Evolutionary conservation across 2,329 filamentous ascomycete species (phyloP).

Genomic region (Aspergillus puulaauensis): DNA sequence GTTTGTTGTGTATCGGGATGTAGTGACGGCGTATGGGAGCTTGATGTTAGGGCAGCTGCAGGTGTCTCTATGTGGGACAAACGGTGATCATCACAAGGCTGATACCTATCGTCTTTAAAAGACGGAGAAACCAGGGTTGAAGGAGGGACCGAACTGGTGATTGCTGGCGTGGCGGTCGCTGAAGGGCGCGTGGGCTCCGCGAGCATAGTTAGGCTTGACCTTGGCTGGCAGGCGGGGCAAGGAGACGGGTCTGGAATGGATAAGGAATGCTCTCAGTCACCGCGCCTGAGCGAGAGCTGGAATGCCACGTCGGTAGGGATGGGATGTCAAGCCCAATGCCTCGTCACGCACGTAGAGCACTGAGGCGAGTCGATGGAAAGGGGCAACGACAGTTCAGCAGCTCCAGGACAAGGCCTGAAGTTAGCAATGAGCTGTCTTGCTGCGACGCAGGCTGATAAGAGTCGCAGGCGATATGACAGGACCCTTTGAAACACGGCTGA

Average conservation of each 20-base stretch:
- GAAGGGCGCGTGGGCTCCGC: constrained; percentile 19
- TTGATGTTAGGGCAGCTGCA: constrained; percentile 16
- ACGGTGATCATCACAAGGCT: constrained; percentile 16
- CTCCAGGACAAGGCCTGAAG: background rate
- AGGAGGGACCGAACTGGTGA: constrained; percentile 11
- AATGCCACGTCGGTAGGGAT: constrained; percentile 35
- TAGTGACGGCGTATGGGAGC: constrained; percentile 16
- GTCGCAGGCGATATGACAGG: background rate
- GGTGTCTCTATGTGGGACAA: constrained; percentile 14
- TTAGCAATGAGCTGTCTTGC: background rate
- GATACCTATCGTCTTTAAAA: constrained; percentile 11
- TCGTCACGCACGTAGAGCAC: constrained; percentile 17
- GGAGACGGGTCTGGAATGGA: constrained; percentile 21
- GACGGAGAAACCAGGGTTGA: constrained; percentile 14
- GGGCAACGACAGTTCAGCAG: constrained; percentile 6
- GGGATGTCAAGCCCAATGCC: constrained; percentile 17
- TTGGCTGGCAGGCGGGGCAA: constrained; percentile 17
- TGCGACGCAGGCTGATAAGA: background rate
- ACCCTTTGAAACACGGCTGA: background rate
- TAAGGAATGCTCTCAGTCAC: constrained; percentile 18
- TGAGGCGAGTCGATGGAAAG: constrained; percentile 8
- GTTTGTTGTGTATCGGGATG: constrained; percentile 17
- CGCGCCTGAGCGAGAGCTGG: constrained; percentile 24
- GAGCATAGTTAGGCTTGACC: constrained; percentile 18
- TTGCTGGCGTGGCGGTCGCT: constrained; percentile 17